Evolutionary conservation across 73 alveolate genomes (phyloP), one percentile per base, ranked within the genome.

Genomic region (Tetrahymena malaccensis): DNA sequence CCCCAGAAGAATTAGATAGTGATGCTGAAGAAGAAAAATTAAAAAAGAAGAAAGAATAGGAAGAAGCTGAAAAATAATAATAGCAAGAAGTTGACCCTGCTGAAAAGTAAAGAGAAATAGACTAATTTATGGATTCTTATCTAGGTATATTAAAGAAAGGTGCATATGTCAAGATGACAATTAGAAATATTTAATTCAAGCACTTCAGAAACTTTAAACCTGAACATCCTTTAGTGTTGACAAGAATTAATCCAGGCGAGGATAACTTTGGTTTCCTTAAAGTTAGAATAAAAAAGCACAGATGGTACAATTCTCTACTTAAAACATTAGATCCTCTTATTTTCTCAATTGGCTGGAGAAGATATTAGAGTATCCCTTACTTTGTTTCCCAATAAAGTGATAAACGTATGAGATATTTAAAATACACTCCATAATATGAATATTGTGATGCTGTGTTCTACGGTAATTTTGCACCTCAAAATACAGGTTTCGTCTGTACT

Each of bases 391-490:
- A 98, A 97, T 99, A 99, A 96, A 89, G 94, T 16, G 85, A 95
- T 96, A 97, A 97, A 94, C 96, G 99, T 35, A 94, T 98, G 95
- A 93, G 99, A 55, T 95, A 97, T 97, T 95, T 99, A 58, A 99
- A 99, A 96, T 99, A 99, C 96, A 99, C 99, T 44, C 99, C 99
- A 70, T 98, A 99, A 97, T 99, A 98, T 96, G 99, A 99, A 35
- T 99, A 97, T 96, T 99, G 99, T 96, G 96, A 96, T 43, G 99
- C 99, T 56, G 98, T 99, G 55, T 98, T 99, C 95, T 97, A 98
- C 94, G 99, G 99, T 8, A 99, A 96, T 94, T 84, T 96, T 43
- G 96, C 97, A 56, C 97, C 97, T 31, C 58, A 96, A 58, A 96
- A 93, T 34, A 84, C 97, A 15, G 97, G 97, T 33, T 94, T 93